phyloP scores from a whole-genome alignment of 805 yeast genomes.

The Limtongozyma cylindracea region DNA sequence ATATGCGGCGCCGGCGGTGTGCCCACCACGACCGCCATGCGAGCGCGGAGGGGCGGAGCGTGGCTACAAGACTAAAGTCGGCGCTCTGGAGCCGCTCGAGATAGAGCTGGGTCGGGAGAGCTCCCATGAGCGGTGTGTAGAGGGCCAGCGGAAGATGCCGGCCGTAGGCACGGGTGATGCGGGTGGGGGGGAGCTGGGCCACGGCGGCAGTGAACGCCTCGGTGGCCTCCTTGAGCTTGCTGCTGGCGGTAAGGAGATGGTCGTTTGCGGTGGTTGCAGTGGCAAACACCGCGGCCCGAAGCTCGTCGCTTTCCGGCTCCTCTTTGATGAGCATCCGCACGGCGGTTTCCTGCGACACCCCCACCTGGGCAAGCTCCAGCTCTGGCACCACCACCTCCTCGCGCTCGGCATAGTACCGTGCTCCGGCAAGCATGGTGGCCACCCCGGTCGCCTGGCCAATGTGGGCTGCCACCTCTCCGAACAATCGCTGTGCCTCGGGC shows the following conservation, averaged over 20 bases:
- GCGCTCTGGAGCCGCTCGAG: constrained; percentile 29
- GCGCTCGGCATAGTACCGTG: constrained; percentile 27
- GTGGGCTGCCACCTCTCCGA: constrained; percentile 49
- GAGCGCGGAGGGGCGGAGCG: constrained; percentile 34
- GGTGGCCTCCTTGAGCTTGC: constrained; percentile 17
- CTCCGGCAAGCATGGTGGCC: constrained; percentile 34
- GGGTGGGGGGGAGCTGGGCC: constrained; percentile 5
- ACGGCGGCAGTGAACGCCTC: constrained; percentile 10
- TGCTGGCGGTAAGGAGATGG: constrained; percentile 44
- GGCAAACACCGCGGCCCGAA: constrained; percentile 38
- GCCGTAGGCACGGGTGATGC: constrained; percentile 13
- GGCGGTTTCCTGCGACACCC: constrained; percentile 38
- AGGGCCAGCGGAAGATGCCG: constrained; percentile 32
- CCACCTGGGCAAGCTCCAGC: constrained; percentile 24
- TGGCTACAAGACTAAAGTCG: constrained; percentile 35
- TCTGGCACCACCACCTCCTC: constrained; percentile 35
- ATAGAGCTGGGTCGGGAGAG: constrained; percentile 39
- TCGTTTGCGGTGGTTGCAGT: constrained; percentile 61
- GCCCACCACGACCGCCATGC: constrained; percentile 32
- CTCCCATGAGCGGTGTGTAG: constrained; percentile 40
- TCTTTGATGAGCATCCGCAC: constrained; percentile 15
- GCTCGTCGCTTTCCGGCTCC: constrained; percentile 7
- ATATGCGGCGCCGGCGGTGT: constrained; percentile 15
- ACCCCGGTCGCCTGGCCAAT: constrained; percentile 64
- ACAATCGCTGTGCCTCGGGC: constrained; percentile 12